Percentiles rank a stretch among this genome's conserved stretches.
phyloP scores from a whole-genome alignment of 192 early-diverging fungal genomes.

The Pilaira anomala region DNA sequence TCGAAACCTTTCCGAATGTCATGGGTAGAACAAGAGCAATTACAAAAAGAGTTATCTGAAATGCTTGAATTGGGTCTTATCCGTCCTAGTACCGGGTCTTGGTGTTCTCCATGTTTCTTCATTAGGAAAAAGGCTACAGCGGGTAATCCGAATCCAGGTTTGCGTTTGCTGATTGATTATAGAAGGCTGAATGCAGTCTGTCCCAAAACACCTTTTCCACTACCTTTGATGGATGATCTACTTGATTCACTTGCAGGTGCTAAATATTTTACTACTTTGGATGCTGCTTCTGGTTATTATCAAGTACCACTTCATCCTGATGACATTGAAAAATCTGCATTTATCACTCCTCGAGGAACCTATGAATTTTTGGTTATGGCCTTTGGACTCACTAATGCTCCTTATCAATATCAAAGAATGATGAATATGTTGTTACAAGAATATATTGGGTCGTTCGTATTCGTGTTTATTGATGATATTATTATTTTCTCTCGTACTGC shows the following conservation, averaged over 20 bases:
- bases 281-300: conserved; percentile 24
- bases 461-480: conserved; percentile 39
- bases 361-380: conserved; percentile 59
- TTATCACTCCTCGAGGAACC: conserved; percentile 34
- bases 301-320: conserved; percentile 8
- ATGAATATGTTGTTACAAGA: conserved; percentile 10
- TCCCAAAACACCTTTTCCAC: conserved; percentile 34
- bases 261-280: conserved; percentile 24
- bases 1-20: not conserved
- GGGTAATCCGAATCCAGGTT: not conserved
- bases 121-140: conserved; percentile 44
- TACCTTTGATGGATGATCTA: conserved; percentile 39
- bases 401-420: conserved; percentile 47
- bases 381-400: conserved; percentile 60
- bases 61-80: not conserved
- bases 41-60: not conserved
- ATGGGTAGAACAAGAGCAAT: not conserved
- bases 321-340: conserved; percentile 28
- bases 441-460: not conserved
- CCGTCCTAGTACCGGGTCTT: not conserved
- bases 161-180: conserved; percentile 43
- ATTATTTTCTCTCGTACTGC: conserved; percentile 23
- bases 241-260: conserved; percentile 23
- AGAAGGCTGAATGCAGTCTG: conserved; percentile 39
- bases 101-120: conserved; percentile 37